These are phyloP conservation scores for Raphanus hybrid DNA, from an alignment of 441 rosid genomes.

Conservation along the genomic window DNA sequence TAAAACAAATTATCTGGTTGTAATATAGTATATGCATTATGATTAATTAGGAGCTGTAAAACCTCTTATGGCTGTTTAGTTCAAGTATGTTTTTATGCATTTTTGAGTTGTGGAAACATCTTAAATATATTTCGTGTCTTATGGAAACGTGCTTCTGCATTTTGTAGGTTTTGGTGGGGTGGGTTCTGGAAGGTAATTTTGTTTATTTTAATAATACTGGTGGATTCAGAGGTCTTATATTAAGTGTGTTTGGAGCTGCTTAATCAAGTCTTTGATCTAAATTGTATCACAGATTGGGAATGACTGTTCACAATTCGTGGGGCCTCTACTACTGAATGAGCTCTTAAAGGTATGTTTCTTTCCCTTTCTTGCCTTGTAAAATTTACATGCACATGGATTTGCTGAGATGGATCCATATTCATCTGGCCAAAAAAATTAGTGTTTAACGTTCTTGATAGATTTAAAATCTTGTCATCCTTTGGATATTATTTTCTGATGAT, in stretches of 20 bases:
- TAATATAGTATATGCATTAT: too few species aligned
- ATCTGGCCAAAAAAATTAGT: constrained; percentile 16
- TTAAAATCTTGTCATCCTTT: constrained; percentile 14
- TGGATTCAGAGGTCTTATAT: neutral
- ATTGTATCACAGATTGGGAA: too few species aligned
- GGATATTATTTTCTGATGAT: constrained; percentile 24
- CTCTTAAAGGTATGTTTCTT: too few species aligned
- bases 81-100: neutral
- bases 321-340: too few species aligned
- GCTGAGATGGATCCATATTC: constrained; percentile 1
- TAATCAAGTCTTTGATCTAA: constrained; percentile 17
- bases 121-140: constrained; percentile 1
- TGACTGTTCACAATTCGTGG: too few species aligned
- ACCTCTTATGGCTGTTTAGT: constrained; percentile 2
- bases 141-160: constrained; percentile 28
- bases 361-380: neutral
- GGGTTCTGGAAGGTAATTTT: constrained; percentile 96
- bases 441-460: constrained; percentile 17
- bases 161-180: constrained; percentile 96
- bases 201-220: constrained; percentile 20
- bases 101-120: constrained; percentile 5
- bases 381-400: constrained; percentile 9
- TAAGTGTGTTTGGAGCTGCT: neutral
- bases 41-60: too few species aligned
- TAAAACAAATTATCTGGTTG: too few species aligned